phyloP scores from a whole-genome alignment of 2,329 filamentous ascomycete genomes.

The Epicoccum nigrum region DNA sequence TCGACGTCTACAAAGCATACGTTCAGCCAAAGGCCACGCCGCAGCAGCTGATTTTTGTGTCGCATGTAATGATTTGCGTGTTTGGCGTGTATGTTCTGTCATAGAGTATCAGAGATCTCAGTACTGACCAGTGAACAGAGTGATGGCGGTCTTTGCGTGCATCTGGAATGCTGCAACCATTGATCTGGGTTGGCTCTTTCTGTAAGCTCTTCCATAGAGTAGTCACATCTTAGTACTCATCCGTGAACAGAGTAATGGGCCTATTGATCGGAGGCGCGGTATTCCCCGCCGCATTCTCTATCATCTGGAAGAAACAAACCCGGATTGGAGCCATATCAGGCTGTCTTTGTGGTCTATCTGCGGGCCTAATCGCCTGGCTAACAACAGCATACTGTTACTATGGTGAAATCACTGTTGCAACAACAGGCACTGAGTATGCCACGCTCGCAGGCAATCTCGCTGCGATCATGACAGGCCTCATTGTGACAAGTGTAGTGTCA shows the following conservation, averaged over 20 bases:
- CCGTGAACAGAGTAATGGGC: slow-evolving; percentile 43
- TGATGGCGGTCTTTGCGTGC: slow-evolving; percentile 49
- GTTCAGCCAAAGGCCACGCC: slow-evolving; percentile 47
- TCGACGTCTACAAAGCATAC: slow-evolving; percentile 54
- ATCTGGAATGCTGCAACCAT: slow-evolving; percentile 48
- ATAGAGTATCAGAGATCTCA: too few relatives aligned
- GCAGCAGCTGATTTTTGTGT: slow-evolving; percentile 47
- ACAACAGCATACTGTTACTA: slow-evolving; percentile 44
- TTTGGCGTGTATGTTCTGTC: too few relatives aligned
- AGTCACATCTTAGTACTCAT: slow-evolving; percentile 12
- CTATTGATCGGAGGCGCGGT: slow-evolving; percentile 52
- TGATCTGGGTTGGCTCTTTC: slow-evolving; percentile 51
- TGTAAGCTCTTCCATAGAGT: slow-evolving; percentile 23
- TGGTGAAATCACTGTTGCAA: slow-evolving; percentile 48
- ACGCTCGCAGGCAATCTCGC: slow-evolving; percentile 50
- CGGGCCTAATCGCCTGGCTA: slow-evolving; percentile 48
- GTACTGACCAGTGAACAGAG: too few relatives aligned
- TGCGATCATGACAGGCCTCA: slow-evolving; percentile 42
- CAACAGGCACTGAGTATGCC: slow-evolving; percentile 47
- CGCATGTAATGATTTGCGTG: slow-evolving; percentile 49
- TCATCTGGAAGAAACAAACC: slow-evolving; percentile 47
- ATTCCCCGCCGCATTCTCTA: slow-evolving; percentile 47
- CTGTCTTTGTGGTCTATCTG: slow-evolving; percentile 41
- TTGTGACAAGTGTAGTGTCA: slow-evolving; percentile 44
- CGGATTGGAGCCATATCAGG: slow-evolving; percentile 43